Base-by-base conservation (phyloP, 179 eudicot genomes). In the Beta macrorhiza region DNA sequence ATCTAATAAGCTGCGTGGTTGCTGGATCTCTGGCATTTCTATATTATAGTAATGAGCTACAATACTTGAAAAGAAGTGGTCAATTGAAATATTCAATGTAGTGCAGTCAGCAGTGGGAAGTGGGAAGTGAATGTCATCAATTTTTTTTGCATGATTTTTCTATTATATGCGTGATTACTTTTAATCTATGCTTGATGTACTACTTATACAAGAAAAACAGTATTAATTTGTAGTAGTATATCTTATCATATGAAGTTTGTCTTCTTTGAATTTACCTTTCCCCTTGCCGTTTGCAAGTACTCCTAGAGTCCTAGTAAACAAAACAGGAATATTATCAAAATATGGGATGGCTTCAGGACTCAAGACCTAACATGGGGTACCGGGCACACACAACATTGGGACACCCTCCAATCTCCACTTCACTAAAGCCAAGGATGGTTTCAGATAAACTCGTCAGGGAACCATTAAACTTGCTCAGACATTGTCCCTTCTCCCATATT, bases 1-100 rank as follows among this genome's bases (percentile, higher is more conserved):
- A 37, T 37, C 42, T 37, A 37, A 37, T 37, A 37, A 58, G 78
- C 67, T 61, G n/a, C 82, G 87, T 82, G 76, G 85, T 81, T 83
- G 91, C 83, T 90, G 89, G 89, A 90, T 89, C 87, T 85, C 52
- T 73, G 78, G 65, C 81, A 63, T 71, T 88, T 89, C 83, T 86
- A 89, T 87, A 83, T 81, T 90, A 87, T 53, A 85, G 79, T 84
- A 85, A 79, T 74, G 68, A 55, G 4, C 32, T 29, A 62, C 62
- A 20, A 42, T 78, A 74, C 65, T 82, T 82, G 72, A 82, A 82
- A 72, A 78, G 74, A 83, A 78, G 79, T 67, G 62, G 79, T 72
- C 59, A 72, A 52, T 72, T 72, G 59, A 72, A 37, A 10, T 73
- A 74, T 83, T 79, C 76, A 83, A 74, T 83, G 79, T 19, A 45